Percentiles rank a stretch among this genome's conserved stretches.
Conservation (phyloP, 2,329 filamentous ascomycete genomes). For the Ramularia collo-cygni region DNA sequence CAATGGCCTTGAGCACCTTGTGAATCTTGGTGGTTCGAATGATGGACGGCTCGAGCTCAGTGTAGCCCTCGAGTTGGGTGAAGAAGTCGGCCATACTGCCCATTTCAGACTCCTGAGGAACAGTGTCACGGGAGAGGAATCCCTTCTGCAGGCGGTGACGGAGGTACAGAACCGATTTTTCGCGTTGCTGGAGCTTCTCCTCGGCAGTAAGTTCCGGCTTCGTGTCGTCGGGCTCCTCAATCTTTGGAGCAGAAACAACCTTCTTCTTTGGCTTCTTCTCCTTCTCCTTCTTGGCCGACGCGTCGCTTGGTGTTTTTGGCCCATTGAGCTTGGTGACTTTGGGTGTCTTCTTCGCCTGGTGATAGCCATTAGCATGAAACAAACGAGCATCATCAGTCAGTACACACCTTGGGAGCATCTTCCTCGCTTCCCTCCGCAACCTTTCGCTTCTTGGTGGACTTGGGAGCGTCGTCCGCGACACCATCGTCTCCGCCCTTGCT, state of each 20-base stretch:
- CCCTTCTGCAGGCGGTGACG: conserved; percentile 94
- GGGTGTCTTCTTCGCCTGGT: conserved; percentile 44
- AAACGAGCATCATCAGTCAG: background rate
- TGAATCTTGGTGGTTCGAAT: conserved; percentile 94
- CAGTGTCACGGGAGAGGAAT: conserved; percentile 74
- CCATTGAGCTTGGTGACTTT: conserved; percentile 44
- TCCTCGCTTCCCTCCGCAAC: conserved; percentile 58
- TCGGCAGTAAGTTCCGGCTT: conserved; percentile 49
- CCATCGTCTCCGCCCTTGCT: conserved; percentile 33
- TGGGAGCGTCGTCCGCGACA: conserved; percentile 54
- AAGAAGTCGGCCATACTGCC: conserved; percentile 69
- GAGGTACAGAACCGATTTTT: conserved; percentile 75
- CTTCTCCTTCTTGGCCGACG: conserved; percentile 25
- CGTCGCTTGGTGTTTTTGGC: conserved; percentile 34
- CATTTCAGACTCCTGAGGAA: conserved; percentile 84
- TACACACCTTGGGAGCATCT: conserved; percentile 57
- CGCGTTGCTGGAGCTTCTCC: conserved; percentile 50
- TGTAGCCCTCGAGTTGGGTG: conserved; percentile 70
- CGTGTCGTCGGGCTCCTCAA: conserved; percentile 51
- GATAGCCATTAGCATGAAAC: conserved; percentile 22
- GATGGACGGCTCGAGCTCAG: conserved; percentile 79
- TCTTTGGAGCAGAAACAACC: conserved; percentile 44
- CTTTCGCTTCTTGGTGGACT: conserved; percentile 72
- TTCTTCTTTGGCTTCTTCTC: conserved; percentile 56
- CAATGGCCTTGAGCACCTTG: conserved; percentile 91